These are phyloP conservation scores for Psidium friedrichsthalianum DNA, from an alignment of 345 rosid genomes.

Conservation along the genomic window DNA sequence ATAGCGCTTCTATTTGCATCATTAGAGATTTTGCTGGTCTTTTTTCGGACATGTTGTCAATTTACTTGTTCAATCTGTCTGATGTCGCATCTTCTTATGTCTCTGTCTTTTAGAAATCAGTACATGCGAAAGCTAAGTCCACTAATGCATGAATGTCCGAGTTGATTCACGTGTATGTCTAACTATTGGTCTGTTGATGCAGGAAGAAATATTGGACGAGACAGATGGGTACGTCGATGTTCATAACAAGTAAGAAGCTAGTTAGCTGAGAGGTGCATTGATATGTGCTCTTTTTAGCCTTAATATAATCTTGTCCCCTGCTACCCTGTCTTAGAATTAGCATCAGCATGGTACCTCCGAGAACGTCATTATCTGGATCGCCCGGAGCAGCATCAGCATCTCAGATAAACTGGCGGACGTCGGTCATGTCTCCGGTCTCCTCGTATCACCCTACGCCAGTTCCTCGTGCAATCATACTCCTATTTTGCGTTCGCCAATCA, in stretches of 20 bases:
- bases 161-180: neutral
- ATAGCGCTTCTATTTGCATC: neutral
- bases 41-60: neutral
- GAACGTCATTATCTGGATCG: conserved; percentile 24
- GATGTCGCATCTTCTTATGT: neutral
- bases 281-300: neutral
- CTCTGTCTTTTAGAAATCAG: neutral
- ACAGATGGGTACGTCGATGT: conserved; percentile 56
- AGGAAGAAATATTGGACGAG: conserved; percentile 81
- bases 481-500: conserved; percentile 39
- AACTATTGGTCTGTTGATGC: neutral
- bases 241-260: conserved; percentile 34
- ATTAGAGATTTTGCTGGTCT: neutral
- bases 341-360: conserved; percentile 34
- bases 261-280: neutral
- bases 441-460: conserved; percentile 27
- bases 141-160: neutral
- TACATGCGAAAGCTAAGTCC: neutral
- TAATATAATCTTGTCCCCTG: neutral
- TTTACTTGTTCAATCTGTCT: neutral
- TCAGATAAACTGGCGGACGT: conserved; percentile 14
- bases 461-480: conserved; percentile 34
- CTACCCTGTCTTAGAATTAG: conserved; percentile 23
- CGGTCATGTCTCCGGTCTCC: conserved; percentile 31
- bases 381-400: conserved; percentile 19